phyloP scores from a whole-genome alignment of 2,329 filamentous ascomycete species.

The Zarea fungicola region DNA sequence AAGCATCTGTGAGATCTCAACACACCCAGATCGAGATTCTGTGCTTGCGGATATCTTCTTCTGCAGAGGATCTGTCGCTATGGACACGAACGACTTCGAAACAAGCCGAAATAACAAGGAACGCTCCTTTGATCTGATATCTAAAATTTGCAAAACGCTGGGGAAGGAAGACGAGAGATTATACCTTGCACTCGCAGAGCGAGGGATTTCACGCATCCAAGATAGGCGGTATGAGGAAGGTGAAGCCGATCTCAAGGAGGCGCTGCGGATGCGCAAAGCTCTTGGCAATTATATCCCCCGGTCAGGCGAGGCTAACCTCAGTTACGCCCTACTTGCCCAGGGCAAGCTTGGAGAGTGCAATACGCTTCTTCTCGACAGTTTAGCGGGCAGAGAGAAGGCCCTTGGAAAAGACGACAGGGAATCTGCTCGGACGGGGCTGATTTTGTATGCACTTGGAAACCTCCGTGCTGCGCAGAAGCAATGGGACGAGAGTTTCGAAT shows the following conservation, averaged over 20 bases:
- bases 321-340: conserved; percentile 14
- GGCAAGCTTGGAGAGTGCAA: conserved; percentile 14
- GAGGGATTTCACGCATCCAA: conserved; percentile 13
- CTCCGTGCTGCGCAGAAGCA: conserved; percentile 7
- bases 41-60: conserved; percentile 14
- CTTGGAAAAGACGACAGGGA: conserved; percentile 13
- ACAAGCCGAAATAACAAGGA: conserved; percentile 13
- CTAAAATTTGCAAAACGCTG: conserved; percentile 9
- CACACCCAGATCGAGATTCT: conserved; percentile 11
- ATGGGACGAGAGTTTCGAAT: conserved; percentile 13
- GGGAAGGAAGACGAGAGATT: conserved; percentile 12
- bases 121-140: conserved; percentile 11
- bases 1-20: conserved; percentile 11
- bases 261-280: conserved; percentile 8
- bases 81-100: conserved; percentile 15
- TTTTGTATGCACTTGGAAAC: conserved; percentile 13
- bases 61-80: conserved; percentile 12
- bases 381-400: conserved; percentile 7
- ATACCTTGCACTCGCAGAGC: conserved; percentile 14
- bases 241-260: conserved; percentile 13
- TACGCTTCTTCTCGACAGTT: conserved; percentile 10
- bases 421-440: conserved; percentile 11
- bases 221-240: conserved; percentile 10
- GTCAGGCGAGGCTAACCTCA: conserved; percentile 12
- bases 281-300: conserved; percentile 14